A percentile compares a stretch with the other conserved stretches of the same genome.
phyloP scores from a whole-genome alignment of 768 basidiomycete genomes.

The Lentinus tigrinus region DNA sequence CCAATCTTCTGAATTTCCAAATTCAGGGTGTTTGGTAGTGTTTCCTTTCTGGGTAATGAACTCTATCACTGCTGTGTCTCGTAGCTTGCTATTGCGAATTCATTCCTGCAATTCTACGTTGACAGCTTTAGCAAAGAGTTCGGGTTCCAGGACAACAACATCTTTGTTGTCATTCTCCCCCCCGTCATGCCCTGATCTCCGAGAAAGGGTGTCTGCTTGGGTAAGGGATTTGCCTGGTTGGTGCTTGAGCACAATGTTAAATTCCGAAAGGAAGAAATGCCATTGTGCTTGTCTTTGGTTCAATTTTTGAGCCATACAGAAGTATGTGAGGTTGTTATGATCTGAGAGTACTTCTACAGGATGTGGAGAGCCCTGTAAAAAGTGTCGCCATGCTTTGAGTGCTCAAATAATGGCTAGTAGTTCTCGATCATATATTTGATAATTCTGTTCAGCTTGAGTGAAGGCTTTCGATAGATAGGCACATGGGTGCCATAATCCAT shows the following conservation, averaged over 20 bases:
- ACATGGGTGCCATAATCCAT: constrained; percentile 11
- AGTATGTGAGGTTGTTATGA: constrained; percentile 32
- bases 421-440: constrained; percentile 36
- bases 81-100: background rate
- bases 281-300: constrained; percentile 33
- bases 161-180: background rate
- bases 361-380: constrained; percentile 17
- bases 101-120: background rate
- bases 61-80: background rate
- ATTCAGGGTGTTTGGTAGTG: no score
- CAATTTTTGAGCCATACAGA: constrained; percentile 22
- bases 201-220: constrained; percentile 4
- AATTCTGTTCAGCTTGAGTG: constrained; percentile 28
- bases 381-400: constrained; percentile 24
- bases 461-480: constrained; percentile 13
- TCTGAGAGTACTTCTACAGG: constrained; percentile 26
- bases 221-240: background rate
- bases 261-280: constrained; percentile 17
- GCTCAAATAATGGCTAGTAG: constrained; percentile 34
- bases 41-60: constrained; percentile 30
- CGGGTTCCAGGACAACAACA: background rate
- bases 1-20: background rate
- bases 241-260: constrained; percentile 13
- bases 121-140: background rate
- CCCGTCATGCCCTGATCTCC: background rate